Percentiles rank a stretch among this genome's conserved stretches.
Evolutionary conservation across 495 filamentous ascomycete genomes (phyloP).

Genomic region (Polyplosphaeria fusca): DNA sequence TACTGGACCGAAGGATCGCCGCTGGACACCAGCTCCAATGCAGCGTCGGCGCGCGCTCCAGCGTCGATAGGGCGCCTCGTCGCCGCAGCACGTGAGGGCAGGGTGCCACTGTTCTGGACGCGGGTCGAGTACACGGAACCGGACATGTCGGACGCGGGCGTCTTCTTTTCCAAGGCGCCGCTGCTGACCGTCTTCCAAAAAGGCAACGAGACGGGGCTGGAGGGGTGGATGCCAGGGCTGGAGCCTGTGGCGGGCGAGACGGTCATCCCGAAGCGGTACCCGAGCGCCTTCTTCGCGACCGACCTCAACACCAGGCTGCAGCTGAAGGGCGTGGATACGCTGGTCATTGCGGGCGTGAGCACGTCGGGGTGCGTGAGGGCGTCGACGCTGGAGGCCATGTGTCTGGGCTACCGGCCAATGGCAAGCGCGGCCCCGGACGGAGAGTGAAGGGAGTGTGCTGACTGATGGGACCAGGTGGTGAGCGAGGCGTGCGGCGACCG

Average conservation of each 20-base stretch:
- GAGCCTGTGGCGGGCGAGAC: constrained; percentile 37
- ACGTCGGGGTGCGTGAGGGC: constrained; percentile 44
- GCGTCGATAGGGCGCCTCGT: constrained; percentile 38
- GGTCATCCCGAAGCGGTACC: constrained; percentile 40
- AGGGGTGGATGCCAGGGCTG: constrained; percentile 36
- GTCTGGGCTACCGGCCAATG: constrained; percentile 40
- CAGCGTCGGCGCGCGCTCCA: constrained; percentile 32
- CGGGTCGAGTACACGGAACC: constrained; percentile 36
- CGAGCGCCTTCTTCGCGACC: constrained; percentile 45
- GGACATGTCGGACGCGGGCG: constrained; percentile 41
- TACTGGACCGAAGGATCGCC: constrained; percentile 42
- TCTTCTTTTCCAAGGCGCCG: constrained; percentile 38
- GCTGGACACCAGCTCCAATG: constrained; percentile 36
- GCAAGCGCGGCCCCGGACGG: constrained; percentile 8
- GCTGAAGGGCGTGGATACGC: constrained; percentile 38
- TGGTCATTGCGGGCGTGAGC: constrained; percentile 42
- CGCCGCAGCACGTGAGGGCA: constrained; percentile 33
- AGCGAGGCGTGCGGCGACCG: constrained; percentile 42
- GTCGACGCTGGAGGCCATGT: constrained; percentile 41
- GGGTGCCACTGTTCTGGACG: constrained; percentile 36
- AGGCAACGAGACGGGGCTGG: constrained; percentile 38
- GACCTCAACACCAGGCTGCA: constrained; percentile 37
- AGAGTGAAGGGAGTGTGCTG: background rate
- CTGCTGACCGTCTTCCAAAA: constrained; percentile 39
- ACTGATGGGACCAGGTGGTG: constrained; percentile 37